Base-by-base conservation (phyloP, 148 eudicot species). In the Persicaria tinctoria region DNA sequence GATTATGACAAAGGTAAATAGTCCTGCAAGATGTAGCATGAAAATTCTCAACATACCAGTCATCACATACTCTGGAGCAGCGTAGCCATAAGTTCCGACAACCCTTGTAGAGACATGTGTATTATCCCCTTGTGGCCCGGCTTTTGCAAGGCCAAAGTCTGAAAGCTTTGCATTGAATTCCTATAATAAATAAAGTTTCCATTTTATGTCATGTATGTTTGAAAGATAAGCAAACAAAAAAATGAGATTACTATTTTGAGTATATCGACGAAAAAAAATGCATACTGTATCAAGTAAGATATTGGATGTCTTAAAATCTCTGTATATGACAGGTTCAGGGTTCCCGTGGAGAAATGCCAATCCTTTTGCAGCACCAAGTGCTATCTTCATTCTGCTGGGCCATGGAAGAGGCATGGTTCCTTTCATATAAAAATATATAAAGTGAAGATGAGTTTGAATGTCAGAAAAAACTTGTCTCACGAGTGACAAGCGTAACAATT, bases 21-120 rank as follows among this genome's bases (percentile, higher is more conserved):
- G 17, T n/a, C 23, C 60, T 55, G 17, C 60, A 51, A 12, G 5
- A 55, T 16, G 23, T 55, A 55, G 23, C n/a, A 55, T 27, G 46
- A 32, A 10, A 68, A 32, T 13, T 38, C 48, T 78, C 48, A 48
- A 54, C 23, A 32, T 82, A 91, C 98, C 98, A 79, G 98, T 94
- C 98, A 94, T 94, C 46, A 94, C 97, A 74, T 94, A 94, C 77
- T 94, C 98, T 5, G 98, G 98, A 54, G 98, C 98, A 66, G 98
- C 98, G 83, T 94, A 94, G 60, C 98, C 98, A 86, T 94, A 94
- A 51, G 98, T 94, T 32, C 98, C 98, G 44, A 94, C 90, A 49
- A 94, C 98, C 84, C 98, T 77, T 2, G 98, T 91, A 64, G 98
- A 94, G 70, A 94, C 98, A 77, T 91, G 98, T 0, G 98, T 94